These are phyloP conservation scores for Dioszegia hungarica DNA, from an alignment of 768 basidiomycete species.

Conservation along the genomic window DNA sequence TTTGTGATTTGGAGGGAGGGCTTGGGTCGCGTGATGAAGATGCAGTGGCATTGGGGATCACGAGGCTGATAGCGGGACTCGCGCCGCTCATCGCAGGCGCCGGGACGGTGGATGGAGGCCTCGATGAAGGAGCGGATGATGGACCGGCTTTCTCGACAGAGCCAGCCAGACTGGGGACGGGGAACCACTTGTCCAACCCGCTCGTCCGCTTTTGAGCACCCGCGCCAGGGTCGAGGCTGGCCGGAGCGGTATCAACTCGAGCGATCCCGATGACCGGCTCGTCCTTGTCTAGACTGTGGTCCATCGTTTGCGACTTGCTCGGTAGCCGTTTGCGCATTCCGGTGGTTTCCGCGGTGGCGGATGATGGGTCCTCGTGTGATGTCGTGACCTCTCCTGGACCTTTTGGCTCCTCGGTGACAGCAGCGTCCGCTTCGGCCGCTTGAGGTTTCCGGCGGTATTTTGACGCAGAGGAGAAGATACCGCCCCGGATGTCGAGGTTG, in stretches of 20 bases:
- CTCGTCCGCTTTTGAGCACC: not conserved
- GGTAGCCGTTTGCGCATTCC: constrained; percentile 18
- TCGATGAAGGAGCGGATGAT: not conserved
- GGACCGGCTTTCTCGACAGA: not conserved
- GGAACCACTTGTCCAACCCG: constrained; percentile 4
- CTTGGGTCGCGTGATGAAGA: not conserved
- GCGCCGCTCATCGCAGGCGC: too few species aligned
- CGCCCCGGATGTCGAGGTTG: constrained; percentile 64
- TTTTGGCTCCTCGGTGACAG: constrained; percentile 1
- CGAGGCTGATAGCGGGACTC: not conserved
- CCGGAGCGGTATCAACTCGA: constrained; percentile 20
- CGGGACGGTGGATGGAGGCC: too few species aligned
- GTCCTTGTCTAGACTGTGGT: not conserved
- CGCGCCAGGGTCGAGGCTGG: not conserved
- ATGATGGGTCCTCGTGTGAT: constrained; percentile 22
- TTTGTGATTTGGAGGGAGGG: not conserved
- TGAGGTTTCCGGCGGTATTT: constrained; percentile 25
- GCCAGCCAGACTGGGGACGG: not conserved
- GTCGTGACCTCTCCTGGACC: constrained; percentile 8
- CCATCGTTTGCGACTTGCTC: constrained; percentile 20
- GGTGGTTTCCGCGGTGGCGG: constrained; percentile 19
- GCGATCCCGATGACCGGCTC: constrained; percentile 10
- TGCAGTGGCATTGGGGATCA: not conserved
- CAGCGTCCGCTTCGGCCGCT: not conserved
- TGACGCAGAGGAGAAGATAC: constrained; percentile 78